Evolutionary conservation across 1,284 basidiomycete species (phyloP), one percentile per base, ranked within the genome.

Genomic region (Leccinum subrobustum): DNA sequence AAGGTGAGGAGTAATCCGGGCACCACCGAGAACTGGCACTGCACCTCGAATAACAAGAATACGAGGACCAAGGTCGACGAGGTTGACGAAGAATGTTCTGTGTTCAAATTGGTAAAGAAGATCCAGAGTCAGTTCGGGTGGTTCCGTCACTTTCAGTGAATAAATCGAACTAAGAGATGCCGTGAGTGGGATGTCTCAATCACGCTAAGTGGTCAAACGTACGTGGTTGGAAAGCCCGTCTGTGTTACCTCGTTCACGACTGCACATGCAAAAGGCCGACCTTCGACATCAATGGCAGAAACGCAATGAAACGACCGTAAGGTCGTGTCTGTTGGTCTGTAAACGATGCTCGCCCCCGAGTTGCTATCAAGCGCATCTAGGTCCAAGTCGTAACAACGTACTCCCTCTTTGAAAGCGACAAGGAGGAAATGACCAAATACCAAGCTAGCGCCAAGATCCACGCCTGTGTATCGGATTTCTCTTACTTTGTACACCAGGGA

Each of bases 351-450:
- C 11, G 66, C 56, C 12, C 50, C 57, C 20, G 60, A 61, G 44
- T 59, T 60, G 53, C 60, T 63, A 27, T 67, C 63, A 5, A 52
- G 52, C 1, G 12, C 25, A 16, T 67, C 61, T 35, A 64, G 35
- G 39, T 37, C 58, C 52, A 67, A 39, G 52, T 70, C 68, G 50
- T 68, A 68, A 8, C 64, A 67, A 7, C 59, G 64, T 9, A 70
- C 57, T 56, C 65, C 59, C 5, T 64, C 53, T 23, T 31, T 56
- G 39, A 65, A 31, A 7, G 67, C 61, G 37, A 68, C 2, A 23
- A 70, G 11, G 11, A 68, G 27, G 52, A 65, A 70, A 9, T 67
- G 67, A 6, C 61, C 58, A 54, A 68, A 65, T 23, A 70, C 25
- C 44, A 70, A 37, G 33, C 18, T 50, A 1, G 54, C 59, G 12